Conservation (phyloP, 441 rosid species). For the Biscutella auriculata region DNA sequence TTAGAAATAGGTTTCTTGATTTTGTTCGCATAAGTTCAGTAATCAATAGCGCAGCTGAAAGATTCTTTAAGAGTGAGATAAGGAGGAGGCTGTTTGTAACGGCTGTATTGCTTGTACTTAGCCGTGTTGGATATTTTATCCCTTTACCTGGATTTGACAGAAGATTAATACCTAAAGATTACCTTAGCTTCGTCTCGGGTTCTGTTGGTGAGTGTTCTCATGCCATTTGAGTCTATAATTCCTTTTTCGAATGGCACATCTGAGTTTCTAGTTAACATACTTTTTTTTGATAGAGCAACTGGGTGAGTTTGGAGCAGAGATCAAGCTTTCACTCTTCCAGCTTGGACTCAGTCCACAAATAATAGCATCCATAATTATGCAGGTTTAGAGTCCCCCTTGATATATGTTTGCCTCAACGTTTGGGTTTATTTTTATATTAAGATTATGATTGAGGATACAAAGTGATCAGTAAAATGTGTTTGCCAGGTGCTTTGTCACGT, state of each 20-base stretch:
- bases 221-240: background rate
- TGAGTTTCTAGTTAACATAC: background rate
- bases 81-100: conserved; percentile 78
- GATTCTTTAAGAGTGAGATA: conserved; percentile 86
- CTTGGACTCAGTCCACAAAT: conserved; percentile 96
- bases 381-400: conserved; percentile 32
- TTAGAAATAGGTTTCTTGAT: conserved; percentile 62
- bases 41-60: conserved; percentile 57
- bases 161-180: conserved; percentile 75
- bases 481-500: conserved; percentile 73
- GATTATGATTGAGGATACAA: background rate
- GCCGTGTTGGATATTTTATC: conserved; percentile 82
- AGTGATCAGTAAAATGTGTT: background rate
- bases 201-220: conserved; percentile 57
- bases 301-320: conserved; percentile 67
- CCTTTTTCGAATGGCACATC: background rate
- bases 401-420: background rate
- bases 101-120: conserved; percentile 48
- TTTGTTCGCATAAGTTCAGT: conserved; percentile 64
- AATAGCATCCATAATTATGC: conserved; percentile 80
- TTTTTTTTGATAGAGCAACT: conserved; percentile 53
- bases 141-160: conserved; percentile 94
- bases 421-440: background rate
- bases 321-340: conserved; percentile 85
- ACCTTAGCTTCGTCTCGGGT: conserved; percentile 82